These are phyloP conservation scores for Raddia distichophylla DNA, from an alignment of 176 grass and related monocot species.

Conservation along the genomic window DNA sequence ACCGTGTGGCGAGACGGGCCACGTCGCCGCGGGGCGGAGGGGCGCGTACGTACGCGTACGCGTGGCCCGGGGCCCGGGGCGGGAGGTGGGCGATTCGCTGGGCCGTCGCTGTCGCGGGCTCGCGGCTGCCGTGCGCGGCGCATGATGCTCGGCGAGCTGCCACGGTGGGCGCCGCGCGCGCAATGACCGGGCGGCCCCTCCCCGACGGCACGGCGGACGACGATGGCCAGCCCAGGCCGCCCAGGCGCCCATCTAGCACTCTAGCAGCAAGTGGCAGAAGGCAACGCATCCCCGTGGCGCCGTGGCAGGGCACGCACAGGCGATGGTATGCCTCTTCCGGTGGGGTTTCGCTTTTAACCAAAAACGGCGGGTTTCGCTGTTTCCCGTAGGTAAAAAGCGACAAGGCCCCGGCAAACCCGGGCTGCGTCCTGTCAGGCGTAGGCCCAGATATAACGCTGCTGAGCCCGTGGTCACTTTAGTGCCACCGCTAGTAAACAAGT, in stretches of 20 bases:
- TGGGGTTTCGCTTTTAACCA: not conserved
- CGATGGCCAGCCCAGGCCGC: too few relatives aligned
- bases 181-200: not conserved
- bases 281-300: too few relatives aligned
- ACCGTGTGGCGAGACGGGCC: slow-evolving; percentile 9
- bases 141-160: not conserved
- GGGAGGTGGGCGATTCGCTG: not conserved
- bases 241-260: too few relatives aligned
- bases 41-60: not conserved
- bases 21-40: not conserved
- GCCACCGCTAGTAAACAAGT: too few relatives aligned
- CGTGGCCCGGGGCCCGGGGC: slow-evolving; percentile 2
- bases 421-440: not conserved
- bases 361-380: not conserved
- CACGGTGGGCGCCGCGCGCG: not conserved
- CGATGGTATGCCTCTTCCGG: not conserved
- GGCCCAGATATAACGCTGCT: not conserved
- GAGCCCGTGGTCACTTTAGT: not conserved
- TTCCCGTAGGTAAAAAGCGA: not conserved
- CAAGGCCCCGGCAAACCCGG: not conserved
- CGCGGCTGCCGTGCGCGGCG: not conserved
- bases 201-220: too few relatives aligned
- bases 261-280: too few relatives aligned
- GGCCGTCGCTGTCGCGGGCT: slow-evolving; percentile 25
- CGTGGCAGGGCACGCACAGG: too few relatives aligned